Evolutionary conservation across 2,329 filamentous ascomycete genomes (phyloP).

Genomic region (Onygena corvina): DNA sequence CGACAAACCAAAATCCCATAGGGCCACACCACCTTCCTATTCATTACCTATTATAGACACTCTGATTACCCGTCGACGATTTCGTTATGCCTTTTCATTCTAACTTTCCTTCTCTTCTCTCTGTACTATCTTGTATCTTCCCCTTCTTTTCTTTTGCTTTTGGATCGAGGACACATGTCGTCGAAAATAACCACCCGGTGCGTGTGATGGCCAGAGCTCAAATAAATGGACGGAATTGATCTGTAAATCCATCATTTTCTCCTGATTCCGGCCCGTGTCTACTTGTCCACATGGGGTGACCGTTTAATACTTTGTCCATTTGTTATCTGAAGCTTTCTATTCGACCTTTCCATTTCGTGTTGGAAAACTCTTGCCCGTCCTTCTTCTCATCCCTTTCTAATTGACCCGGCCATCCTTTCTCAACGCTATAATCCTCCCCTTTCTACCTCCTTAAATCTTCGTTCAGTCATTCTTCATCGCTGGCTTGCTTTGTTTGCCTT

Average conservation of each 20-base stretch:
- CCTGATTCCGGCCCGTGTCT: background rate
- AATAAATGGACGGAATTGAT: background rate
- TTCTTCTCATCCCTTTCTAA: background rate
- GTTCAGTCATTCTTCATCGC: background rate
- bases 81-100: constrained; percentile 1
- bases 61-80: background rate
- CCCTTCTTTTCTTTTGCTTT: background rate
- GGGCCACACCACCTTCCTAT: background rate
- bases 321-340: background rate
- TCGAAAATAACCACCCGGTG: background rate
- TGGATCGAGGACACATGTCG: background rate
- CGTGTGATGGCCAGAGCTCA: background rate
- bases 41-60: constrained; percentile 1
- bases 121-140: background rate
- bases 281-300: background rate
- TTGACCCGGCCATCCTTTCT: background rate
- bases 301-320: background rate
- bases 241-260: background rate
- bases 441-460: background rate
- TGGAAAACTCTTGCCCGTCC: background rate
- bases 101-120: background rate
- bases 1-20: background rate
- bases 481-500: background rate
- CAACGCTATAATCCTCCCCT: no score
- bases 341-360: background rate